Evolutionary conservation across 2,329 filamentous ascomycete species (phyloP).

Genomic region (Diaporthe vaccinii): DNA sequence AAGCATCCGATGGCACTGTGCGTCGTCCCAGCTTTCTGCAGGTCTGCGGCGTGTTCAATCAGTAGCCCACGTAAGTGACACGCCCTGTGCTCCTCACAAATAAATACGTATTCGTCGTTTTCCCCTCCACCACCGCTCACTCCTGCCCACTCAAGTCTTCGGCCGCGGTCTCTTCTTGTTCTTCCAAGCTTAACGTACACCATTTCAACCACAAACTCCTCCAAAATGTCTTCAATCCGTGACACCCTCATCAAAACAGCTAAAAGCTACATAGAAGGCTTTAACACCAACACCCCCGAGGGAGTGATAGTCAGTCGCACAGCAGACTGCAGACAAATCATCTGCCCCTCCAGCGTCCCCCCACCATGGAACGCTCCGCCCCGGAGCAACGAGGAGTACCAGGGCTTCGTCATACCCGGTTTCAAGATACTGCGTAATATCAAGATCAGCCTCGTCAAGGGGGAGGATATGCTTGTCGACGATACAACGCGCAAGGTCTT

Average conservation of each 20-base stretch:
- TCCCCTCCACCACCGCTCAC: too few species aligned
- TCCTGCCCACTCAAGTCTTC: too few species aligned
- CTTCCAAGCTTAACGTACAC: too few species aligned
- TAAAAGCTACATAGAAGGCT: constrained; percentile 35
- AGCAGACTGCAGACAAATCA: constrained; percentile 31
- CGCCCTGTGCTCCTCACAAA: too few species aligned
- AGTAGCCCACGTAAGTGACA: too few species aligned
- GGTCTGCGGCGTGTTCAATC: too few species aligned
- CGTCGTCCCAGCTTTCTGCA: too few species aligned
- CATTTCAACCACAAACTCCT: too few species aligned
- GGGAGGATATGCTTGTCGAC: constrained; percentile 40
- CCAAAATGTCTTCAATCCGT: constrained; percentile 17
- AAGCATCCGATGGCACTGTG: too few species aligned
- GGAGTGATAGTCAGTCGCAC: constrained; percentile 32
- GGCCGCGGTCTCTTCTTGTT: too few species aligned
- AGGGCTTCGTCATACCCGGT: constrained; percentile 10
- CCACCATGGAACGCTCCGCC: constrained; percentile 33
- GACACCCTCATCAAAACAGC: constrained; percentile 27
- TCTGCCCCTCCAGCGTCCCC: constrained; percentile 23
- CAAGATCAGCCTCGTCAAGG: constrained; percentile 14
- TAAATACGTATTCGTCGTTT: too few species aligned
- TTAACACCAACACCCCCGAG: constrained; percentile 29
- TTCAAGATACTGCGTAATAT: constrained; percentile 28
- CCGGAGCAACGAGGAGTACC: constrained; percentile 31
- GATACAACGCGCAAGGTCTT: constrained; percentile 42